Base-by-base conservation (phyloP, 139 green algal species). In the Yamagishiella unicocca region DNA sequence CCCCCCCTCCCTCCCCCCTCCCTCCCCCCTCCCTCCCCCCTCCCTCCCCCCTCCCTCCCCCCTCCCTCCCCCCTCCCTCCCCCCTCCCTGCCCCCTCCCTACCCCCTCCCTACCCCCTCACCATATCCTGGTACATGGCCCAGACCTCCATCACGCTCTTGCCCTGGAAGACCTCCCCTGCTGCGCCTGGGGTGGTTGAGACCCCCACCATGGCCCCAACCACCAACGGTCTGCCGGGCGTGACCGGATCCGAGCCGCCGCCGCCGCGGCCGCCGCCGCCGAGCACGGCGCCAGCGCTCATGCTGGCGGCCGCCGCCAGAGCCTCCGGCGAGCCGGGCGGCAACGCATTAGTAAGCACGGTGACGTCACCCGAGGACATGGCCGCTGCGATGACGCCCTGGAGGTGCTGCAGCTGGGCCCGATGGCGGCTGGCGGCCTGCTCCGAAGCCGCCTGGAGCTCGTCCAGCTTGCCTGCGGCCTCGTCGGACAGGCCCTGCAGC, bases 91-190 rank as follows among this genome's bases (percentile, higher is more conserved):
- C n/a, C n/a, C n/a, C n/a, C n/a, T n/a, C n/a, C n/a, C n/a, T n/a
- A n/a, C n/a, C n/a, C n/a, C n/a, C n/a, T n/a, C n/a, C n/a, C n/a
- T 25, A 4, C 40, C 29, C 21, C 10, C 62, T 72, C 43, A 83
- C 85, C 77, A 90, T 82, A 42, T 83, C 85, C 35, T 68, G 42
- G 24, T 86, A 83, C 85, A 92, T 89, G 45, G 61, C 58, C 64
- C 88, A 86, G 50, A 92, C 37, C 71, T 92, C 89, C 35, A 81
- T 42, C 25, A 83, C 42, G 33, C 25, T 86, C 84, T 92, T 92
- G 46, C 79, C 86, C 76, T 66, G 53, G 27, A 86, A 40, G n/a
- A 58, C 35, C 12, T n/a, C 58, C 37, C 53, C 50, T n/a, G n/a
- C n/a, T n/a, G n/a, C n/a, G n/a, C n/a, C n/a, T n/a, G n/a, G n/a